Conservation (phyloP, 257 asterid genomes). For the Jacaranda mimosifolia region DNA sequence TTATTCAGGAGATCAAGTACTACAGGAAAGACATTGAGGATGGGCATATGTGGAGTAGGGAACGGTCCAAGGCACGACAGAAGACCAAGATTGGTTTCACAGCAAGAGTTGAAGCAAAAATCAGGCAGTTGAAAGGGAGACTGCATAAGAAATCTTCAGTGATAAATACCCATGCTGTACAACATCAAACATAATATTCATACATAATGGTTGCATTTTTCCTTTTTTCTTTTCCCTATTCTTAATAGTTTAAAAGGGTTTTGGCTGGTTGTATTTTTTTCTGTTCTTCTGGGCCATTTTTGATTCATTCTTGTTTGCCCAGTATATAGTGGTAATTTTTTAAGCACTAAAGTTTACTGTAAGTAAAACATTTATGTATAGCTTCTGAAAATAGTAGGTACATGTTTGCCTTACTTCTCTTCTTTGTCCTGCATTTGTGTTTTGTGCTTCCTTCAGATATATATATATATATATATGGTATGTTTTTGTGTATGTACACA, state of each 20-base stretch:
- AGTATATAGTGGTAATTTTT: conserved; percentile 41
- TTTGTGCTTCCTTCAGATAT: too few relatives aligned
- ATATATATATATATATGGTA: too few relatives aligned
- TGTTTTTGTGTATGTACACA: too few relatives aligned
- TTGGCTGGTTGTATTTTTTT: conserved; percentile 23
- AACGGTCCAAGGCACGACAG: conserved; percentile 75
- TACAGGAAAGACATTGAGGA: conserved; percentile 83
- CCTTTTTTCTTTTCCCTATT: not conserved
- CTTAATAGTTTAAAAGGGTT: conserved; percentile 37
- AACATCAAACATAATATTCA: conserved; percentile 22
- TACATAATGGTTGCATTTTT: conserved; percentile 22
- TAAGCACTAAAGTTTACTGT: conserved; percentile 39
- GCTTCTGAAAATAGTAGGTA: conserved; percentile 41
- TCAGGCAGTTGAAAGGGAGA: conserved; percentile 75
- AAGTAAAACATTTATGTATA: conserved; percentile 45
- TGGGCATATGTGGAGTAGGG: conserved; percentile 87
- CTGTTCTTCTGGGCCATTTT: conserved; percentile 34
- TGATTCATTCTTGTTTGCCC: conserved; percentile 39
- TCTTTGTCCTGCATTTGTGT: not conserved
- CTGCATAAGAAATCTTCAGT: conserved; percentile 74
- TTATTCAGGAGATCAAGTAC: conserved; percentile 90
- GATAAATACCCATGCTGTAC: conserved; percentile 34
- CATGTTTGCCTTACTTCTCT: conserved; percentile 18
- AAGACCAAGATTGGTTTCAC: conserved; percentile 87
- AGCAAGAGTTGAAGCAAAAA: conserved; percentile 92